Evolutionary conservation across 2,329 filamentous ascomycete genomes (phyloP).

Genomic region (Periconia macrospinosa): DNA sequence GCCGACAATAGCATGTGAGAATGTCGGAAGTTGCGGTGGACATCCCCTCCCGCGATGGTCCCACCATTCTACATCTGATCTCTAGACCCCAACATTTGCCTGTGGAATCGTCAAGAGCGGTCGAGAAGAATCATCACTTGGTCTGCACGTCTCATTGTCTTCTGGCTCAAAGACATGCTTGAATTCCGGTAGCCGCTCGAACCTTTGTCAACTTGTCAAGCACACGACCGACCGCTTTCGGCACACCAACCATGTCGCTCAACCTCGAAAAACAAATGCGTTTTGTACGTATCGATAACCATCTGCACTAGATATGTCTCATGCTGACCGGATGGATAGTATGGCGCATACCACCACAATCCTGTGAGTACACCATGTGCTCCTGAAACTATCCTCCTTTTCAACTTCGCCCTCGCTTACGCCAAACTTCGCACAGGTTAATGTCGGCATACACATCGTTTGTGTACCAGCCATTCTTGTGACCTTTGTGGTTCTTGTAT

Average conservation of each 20-base stretch:
- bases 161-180: not conserved
- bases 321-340: constrained; percentile 54
- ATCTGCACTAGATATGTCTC: not conserved
- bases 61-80: not conserved
- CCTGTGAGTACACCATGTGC: constrained; percentile 49
- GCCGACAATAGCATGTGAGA: not conserved
- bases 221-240: constrained; percentile 29
- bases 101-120: not conserved
- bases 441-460: constrained; percentile 76
- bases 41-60: not conserved
- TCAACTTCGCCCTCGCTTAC: constrained; percentile 20
- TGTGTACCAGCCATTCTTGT: constrained; percentile 78
- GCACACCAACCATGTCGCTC: constrained; percentile 54
- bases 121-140: not conserved
- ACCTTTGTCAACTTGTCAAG: constrained; percentile 24
- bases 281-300: constrained; percentile 64
- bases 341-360: constrained; percentile 82
- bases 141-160: not conserved
- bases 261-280: constrained; percentile 80
- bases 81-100: not conserved
- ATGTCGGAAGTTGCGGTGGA: constrained; percentile 12
- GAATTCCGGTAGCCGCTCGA: not conserved
- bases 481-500: constrained; percentile 71
- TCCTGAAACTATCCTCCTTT: constrained; percentile 13
- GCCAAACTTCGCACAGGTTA: constrained; percentile 56